Base-by-base conservation (phyloP, 306 rosid genomes). In the Ochetophila trinervis region DNA sequence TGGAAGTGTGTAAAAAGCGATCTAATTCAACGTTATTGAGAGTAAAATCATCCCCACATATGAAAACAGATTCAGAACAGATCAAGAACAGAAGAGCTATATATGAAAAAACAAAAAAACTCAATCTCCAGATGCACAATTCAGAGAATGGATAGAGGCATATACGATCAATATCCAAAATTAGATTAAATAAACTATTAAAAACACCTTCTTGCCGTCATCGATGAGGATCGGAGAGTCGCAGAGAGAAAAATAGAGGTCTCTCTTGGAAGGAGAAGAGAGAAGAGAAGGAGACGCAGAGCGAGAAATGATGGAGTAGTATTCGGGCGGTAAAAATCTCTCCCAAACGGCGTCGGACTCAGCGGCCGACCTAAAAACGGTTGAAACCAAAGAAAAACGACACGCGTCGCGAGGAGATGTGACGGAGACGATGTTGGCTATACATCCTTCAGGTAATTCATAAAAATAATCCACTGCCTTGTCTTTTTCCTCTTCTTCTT, bases 281-380 rank as follows among this genome's bases (percentile, higher is more conserved):
- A 11, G 60, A 35, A 12, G 58, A 0, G 20, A 63, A n/a, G 0
- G 76, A 34, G 30, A 34, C 18, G 45, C 55, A 19, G 72, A 67
- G 44, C 16, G 70, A 18, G 87, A 74, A 22, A 82, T 21, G 6
- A 83, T 22, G 8, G 65, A n/a, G 3, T 6, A 72, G 23, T 18
- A 77, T 10, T 83, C 91, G 1, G 67, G 54, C 1, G 94, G 93
- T 15, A 93, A 75, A 40, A 93, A 89, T n/a, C 63, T 37, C 2
- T 81, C 84, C 98, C 98, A 93, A 1, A 93, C 82, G 54, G 79
- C 75, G 65, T 93, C 89, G 15, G 97, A 81, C 0, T 87, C 82
- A 3, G 94, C 88, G n/a, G 89, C 97, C 24, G 96, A 84, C 67
- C 85, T 45, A 83, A 89, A 89, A 0, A 71, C 55, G 0, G 87